Conservation (phyloP, 1,284 basidiomycete genomes). For the Tausonia pullulans region DNA sequence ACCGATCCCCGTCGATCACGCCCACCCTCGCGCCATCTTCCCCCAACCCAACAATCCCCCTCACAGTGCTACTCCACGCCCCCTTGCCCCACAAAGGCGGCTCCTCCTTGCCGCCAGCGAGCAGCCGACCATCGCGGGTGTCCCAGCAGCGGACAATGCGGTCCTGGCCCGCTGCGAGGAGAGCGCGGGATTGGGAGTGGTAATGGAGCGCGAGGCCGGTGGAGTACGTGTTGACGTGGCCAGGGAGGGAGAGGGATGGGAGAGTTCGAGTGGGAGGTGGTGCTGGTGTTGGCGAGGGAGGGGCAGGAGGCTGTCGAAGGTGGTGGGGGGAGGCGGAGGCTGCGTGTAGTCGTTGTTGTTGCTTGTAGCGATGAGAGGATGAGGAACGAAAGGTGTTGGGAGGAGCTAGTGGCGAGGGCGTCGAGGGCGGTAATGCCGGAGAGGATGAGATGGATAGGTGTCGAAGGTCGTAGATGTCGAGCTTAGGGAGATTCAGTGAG, state of each 20-base stretch:
- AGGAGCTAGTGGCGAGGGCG: no score
- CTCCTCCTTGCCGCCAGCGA: not conserved
- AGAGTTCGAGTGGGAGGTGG: not conserved
- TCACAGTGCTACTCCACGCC: no score
- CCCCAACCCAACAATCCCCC: no score
- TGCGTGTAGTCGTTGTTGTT: no score
- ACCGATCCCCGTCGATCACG: no score
- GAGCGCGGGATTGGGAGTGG: not conserved
- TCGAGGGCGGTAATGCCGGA: no score
- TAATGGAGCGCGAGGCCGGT: constrained; percentile 11
- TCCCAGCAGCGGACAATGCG: constrained; percentile 8
- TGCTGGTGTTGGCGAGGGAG: not conserved
- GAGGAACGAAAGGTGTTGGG: no score
- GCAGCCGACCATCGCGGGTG: not conserved
- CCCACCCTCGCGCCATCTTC: no score
- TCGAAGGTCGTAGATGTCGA: constrained; percentile 11
- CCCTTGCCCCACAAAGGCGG: no score
- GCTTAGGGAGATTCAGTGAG: not conserved
- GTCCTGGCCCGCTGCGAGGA: constrained; percentile 14
- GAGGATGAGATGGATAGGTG: not conserved
- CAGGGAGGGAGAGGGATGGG: not conserved
- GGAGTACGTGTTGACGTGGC: constrained; percentile 12
- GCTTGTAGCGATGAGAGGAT: no score
- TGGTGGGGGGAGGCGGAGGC: not conserved
- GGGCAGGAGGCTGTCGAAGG: not conserved